Base-by-base conservation (phyloP, 2,329 filamentous ascomycete genomes). In the Plectosphaerella sp. region DNA sequence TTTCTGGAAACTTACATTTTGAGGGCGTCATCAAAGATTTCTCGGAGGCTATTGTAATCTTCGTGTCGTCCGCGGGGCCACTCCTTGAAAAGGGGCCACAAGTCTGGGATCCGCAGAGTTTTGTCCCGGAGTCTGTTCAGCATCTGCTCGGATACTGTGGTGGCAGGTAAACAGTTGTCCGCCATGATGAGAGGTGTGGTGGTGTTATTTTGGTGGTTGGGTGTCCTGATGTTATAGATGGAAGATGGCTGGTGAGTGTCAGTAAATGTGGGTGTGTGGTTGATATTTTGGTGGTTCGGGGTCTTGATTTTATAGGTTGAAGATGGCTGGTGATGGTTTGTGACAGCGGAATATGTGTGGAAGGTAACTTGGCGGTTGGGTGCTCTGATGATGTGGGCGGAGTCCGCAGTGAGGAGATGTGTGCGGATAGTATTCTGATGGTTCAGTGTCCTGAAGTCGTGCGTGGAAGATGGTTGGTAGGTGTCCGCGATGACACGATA, bases 51-150 rank as follows among this genome's bases (percentile, higher is more conserved):
- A 5, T 6, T 11, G 45, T 47, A 47, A 4, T 10, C 18, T 24
- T 24, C 9, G 20, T 56, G 52, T 16, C 24, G 49, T 15, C 50
- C 53, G 9, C 47, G 45, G 12, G 54, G 52, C 54, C 54, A 56
- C n/a, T 52, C 16, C 15, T 18, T 18, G 18, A 43, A 20, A 5
- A 43, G 41, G 10, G 41, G 18, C 46, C n/a, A 45, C 35, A 41
- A 18, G 33, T n/a, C 41, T 14, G 25, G 16, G 12, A 16, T 39
- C 36, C 16, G 28, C 33, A 36, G 35, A 11, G 24, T 22, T 16
- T 39, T 20, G 24, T 6, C 8, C 6, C 12, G 14, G 15, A 48
- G 15, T 16, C 20, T 42, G 25, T 50, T 24, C 47, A 35, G 45
- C 37, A 39, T 16, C 37, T 33, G 28, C 28, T 33, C 28, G 11